Evolutionary conservation across 2,329 filamentous ascomycete genomes (phyloP).

Genomic region (Fusarium staphyleae): DNA sequence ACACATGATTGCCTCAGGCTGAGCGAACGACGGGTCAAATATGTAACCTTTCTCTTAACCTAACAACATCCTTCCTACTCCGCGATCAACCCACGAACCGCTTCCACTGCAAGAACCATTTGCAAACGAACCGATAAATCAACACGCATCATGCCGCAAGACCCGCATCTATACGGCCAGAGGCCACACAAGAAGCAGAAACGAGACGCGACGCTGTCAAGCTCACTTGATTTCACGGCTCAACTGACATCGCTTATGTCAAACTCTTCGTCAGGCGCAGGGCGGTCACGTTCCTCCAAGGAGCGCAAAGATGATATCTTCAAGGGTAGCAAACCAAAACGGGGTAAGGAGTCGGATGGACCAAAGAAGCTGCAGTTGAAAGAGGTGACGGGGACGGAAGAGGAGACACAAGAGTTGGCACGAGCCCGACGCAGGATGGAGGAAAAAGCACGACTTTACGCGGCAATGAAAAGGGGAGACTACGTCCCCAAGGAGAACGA

Average conservation of each 20-base stretch:
- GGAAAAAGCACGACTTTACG: conserved; percentile 87
- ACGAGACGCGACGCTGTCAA: conserved; percentile 74
- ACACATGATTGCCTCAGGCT: conserved; percentile 38
- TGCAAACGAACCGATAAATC: neutral
- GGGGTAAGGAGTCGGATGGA: conserved; percentile 46
- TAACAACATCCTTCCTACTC: neutral
- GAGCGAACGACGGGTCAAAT: neutral
- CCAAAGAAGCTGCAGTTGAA: conserved; percentile 57
- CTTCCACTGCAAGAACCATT: neutral
- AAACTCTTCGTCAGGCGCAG: conserved; percentile 52
- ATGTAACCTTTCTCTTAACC: neutral
- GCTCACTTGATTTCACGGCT: conserved; percentile 84
- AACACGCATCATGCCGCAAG: conserved; percentile 61
- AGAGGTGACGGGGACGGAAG: conserved; percentile 61
- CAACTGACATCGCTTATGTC: conserved; percentile 84
- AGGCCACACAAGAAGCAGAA: conserved; percentile 72
- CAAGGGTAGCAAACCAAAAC: conserved; percentile 41
- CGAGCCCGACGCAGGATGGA: conserved; percentile 84
- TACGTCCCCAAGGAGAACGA: conserved; percentile 72
- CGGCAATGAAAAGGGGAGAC: conserved; percentile 89
- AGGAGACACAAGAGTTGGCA: conserved; percentile 72
- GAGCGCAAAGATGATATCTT: conserved; percentile 58
- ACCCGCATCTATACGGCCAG: conserved; percentile 79
- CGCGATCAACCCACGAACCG: conserved; percentile 2
- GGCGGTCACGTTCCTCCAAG: conserved; percentile 56